These are phyloP conservation scores for Tuber umbilicatum DNA, from an alignment of 495 filamentous ascomycete species.

Conservation along the genomic window DNA sequence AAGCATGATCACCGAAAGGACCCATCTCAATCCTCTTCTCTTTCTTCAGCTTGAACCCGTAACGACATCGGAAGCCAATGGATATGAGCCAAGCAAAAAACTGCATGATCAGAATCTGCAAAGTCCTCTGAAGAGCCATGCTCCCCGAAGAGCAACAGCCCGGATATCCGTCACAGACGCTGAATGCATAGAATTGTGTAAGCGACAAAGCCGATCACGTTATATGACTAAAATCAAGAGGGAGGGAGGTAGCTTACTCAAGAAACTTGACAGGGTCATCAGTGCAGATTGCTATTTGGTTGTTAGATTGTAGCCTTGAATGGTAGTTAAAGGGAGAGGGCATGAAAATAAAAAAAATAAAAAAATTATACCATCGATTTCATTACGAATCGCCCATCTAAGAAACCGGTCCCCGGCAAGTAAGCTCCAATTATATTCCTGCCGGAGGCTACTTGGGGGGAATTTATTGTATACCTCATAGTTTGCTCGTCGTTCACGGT, in stretches of 20 bases:
- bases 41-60: conserved; percentile 19
- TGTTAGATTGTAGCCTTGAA: conserved; percentile 9
- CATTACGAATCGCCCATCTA: conserved; percentile 42
- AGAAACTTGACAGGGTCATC: conserved; percentile 53
- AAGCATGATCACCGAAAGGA: conserved; percentile 10
- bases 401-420: not conserved
- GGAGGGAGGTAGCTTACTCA: conserved; percentile 31
- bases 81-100: conserved; percentile 23
- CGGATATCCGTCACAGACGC: conserved; percentile 21
- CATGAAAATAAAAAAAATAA: conserved; percentile 7
- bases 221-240: not conserved
- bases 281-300: conserved; percentile 42
- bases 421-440: conserved; percentile 3
- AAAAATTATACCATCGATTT: conserved; percentile 52
- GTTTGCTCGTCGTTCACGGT: conserved; percentile 68
- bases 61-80: conserved; percentile 23
- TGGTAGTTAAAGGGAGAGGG: not conserved
- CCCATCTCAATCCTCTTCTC: conserved; percentile 7
- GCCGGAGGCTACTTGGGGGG: not conserved
- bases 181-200: conserved; percentile 10
- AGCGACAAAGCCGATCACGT: not conserved
- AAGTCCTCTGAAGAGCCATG: conserved; percentile 12
- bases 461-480: conserved; percentile 58
- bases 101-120: conserved; percentile 17
- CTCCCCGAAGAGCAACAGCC: conserved; percentile 11